phyloP scores from a whole-genome alignment of 2,329 filamentous ascomycete genomes.

The Neoarthrinium moseri region DNA sequence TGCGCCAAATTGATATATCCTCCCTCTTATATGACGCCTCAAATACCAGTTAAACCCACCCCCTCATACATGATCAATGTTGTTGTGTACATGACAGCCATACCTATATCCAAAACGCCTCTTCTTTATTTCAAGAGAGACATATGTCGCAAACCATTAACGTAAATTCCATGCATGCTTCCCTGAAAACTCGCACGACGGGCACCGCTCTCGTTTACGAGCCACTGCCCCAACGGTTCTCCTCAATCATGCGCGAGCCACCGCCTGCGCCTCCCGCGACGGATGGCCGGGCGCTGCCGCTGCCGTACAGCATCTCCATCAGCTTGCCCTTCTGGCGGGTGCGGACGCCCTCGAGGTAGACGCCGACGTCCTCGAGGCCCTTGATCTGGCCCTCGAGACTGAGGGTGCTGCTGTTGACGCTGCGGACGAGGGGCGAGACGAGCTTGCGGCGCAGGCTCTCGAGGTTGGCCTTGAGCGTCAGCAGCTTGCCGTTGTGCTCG shows the following conservation, averaged over 20 bases:
- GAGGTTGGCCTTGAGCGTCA: slow-evolving; percentile 81
- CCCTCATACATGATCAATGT: too few relatives aligned
- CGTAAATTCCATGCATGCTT: too few relatives aligned
- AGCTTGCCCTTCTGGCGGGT: slow-evolving; percentile 80
- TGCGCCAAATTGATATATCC: too few relatives aligned
- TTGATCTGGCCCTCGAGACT: slow-evolving; percentile 82
- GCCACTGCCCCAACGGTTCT: slow-evolving; percentile 7
- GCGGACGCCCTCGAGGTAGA: slow-evolving; percentile 72
- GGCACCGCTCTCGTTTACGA: too few relatives aligned
- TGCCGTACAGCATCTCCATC: slow-evolving; percentile 75
- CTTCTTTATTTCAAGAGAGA: too few relatives aligned
- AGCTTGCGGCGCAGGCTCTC: slow-evolving; percentile 82
- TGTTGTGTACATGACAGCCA: background rate
- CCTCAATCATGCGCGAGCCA: slow-evolving; percentile 31
- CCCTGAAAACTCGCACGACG: too few relatives aligned
- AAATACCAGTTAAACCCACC: too few relatives aligned
- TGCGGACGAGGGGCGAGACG: slow-evolving; percentile 78
- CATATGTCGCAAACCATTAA: too few relatives aligned
- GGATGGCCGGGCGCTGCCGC: slow-evolving; percentile 8
- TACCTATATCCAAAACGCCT: background rate
- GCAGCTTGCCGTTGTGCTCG: slow-evolving; percentile 80
- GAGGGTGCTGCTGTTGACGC: slow-evolving; percentile 65
- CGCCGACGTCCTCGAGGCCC: slow-evolving; percentile 77
- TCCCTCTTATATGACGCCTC: too few relatives aligned
- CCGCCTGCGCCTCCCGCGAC: slow-evolving; percentile 15